Evolutionary conservation across 805 yeast species (phyloP), one percentile per base, ranked within the genome.

Genomic region (Ogataea chonburiensis): DNA sequence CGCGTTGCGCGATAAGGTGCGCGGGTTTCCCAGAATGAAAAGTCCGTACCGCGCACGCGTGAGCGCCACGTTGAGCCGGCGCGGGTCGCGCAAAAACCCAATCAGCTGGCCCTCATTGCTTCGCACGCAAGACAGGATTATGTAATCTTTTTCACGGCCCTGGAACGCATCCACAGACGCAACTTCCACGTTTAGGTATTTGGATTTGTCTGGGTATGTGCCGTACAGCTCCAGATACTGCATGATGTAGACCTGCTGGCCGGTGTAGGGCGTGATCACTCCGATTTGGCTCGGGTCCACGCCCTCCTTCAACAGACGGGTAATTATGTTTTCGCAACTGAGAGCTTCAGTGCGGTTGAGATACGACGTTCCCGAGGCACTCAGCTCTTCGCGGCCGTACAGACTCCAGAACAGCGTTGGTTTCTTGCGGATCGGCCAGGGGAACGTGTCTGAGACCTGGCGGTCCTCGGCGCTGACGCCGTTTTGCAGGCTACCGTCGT

Each of bases 391-490:
- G 47, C 82, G 79, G 24, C 96, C 96, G 55, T 79, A 78, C 47
- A 81, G 81, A 0, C 86, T 81, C 96, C 96, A 88, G 52, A 89
- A 86, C 93, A 89, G 84, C 95, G 87, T 86, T n/a, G 96, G 97
- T 5, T 70, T 71, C 31, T 77, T 81, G 16, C 70, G 68, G 17
- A 84, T 80, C 1, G 96, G 96, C 97, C 96, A 89, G n/a, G 95
- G 95, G 65, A 88, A 87, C 5, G 72, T 66, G 67, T 19, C 73
- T 64, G 1, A 62, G 44, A 13, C 80, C 56, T 10, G 72, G 64
- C 43, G 96, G 71, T 44, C 86, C 35, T 79, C 85, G 21, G 77
- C 71, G 2, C 93, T 82, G 11, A 89, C 95, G 47, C 97, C 96
- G 56, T 89, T 88, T 59, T 88, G 96, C 49, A 89, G 71, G 27